Conservation (phyloP, 805 yeast genomes). For the Jamesozyma jinghongensis region DNA sequence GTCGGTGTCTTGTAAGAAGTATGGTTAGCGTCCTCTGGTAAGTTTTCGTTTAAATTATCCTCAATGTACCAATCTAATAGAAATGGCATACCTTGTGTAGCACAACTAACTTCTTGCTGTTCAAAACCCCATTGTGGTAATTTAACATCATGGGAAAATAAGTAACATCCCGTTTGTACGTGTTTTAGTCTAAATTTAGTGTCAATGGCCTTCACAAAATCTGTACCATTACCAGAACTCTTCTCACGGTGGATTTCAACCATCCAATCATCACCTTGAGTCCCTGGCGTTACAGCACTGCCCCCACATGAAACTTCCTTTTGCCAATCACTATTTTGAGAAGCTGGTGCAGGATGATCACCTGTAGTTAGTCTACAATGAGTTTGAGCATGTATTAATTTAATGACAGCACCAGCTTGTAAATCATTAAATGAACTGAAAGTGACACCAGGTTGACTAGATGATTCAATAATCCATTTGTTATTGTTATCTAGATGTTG, state of each 20-base stretch:
- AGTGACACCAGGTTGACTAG: slow-evolving; percentile 45
- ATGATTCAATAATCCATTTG: slow-evolving; percentile 61
- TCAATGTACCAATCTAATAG: slow-evolving; percentile 69
- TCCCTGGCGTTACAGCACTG: slow-evolving; percentile 66
- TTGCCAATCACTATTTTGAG: slow-evolving; percentile 66
- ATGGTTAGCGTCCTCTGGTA: slow-evolving; percentile 38
- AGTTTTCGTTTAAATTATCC: slow-evolving; percentile 46
- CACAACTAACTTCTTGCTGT: slow-evolving; percentile 80
- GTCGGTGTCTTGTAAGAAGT: slow-evolving; percentile 45
- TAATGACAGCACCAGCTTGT: slow-evolving; percentile 58
- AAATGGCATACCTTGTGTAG: slow-evolving; percentile 54
- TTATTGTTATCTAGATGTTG: slow-evolving; percentile 73
- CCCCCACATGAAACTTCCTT: slow-evolving; percentile 76
- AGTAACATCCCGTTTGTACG: slow-evolving; percentile 69
- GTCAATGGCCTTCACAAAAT: slow-evolving; percentile 52
- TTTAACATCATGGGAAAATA: slow-evolving; percentile 66
- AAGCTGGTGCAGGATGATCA: slow-evolving; percentile 71
- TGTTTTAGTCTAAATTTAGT: slow-evolving; percentile 68
- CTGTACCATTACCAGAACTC: slow-evolving; percentile 46
- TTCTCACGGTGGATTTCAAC: slow-evolving; percentile 57
- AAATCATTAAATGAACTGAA: slow-evolving; percentile 53
- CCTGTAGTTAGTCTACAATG: slow-evolving; percentile 71
- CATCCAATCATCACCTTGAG: slow-evolving; percentile 74
- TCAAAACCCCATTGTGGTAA: slow-evolving; percentile 78
- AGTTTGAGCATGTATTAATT: slow-evolving; percentile 52